These are phyloP conservation scores for Yarrowia sp. DNA, from an alignment of 805 yeast species.

Conservation along the genomic window DNA sequence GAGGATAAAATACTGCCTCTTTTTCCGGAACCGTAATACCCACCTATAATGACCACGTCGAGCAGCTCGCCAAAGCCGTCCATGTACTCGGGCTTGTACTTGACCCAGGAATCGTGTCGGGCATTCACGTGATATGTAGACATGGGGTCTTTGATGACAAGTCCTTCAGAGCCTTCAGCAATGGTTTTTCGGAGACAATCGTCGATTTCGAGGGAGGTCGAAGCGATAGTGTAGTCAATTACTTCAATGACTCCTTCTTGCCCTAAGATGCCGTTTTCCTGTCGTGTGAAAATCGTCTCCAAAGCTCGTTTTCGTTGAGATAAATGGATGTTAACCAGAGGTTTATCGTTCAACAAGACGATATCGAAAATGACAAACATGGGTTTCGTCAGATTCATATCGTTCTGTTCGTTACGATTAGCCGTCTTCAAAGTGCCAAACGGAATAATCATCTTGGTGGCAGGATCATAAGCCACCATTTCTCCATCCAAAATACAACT, in stretches of 20 bases:
- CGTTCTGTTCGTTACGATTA: constrained; percentile 54
- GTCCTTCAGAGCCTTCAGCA: constrained; percentile 68
- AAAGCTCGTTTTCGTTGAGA: constrained; percentile 56
- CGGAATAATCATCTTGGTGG: constrained; percentile 55
- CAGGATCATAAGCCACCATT: constrained; percentile 81
- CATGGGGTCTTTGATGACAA: constrained; percentile 65
- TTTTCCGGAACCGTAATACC: constrained; percentile 64
- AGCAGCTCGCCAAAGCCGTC: constrained; percentile 83
- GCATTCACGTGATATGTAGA: constrained; percentile 61
- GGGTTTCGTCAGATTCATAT: constrained; percentile 36
- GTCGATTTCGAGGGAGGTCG: constrained; percentile 53
- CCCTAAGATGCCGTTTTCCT: constrained; percentile 44
- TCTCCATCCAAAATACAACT: constrained; percentile 77
- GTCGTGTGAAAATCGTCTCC: background rate
- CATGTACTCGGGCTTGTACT: constrained; percentile 87
- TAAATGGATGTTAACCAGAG: constrained; percentile 56
- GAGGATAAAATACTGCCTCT: constrained; percentile 45
- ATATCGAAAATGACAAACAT: constrained; percentile 64
- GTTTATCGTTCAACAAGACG: constrained; percentile 62
- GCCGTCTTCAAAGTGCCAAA: constrained; percentile 76
- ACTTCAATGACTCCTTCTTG: constrained; percentile 35
- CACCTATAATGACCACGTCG: constrained; percentile 78
- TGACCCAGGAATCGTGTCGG: constrained; percentile 70
- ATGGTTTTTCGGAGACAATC: constrained; percentile 58
- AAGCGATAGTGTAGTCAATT: constrained; percentile 42